These are phyloP conservation scores for Cystobasidiopsis lactophilus DNA, from an alignment of 768 basidiomycete genomes.

Conservation along the genomic window DNA sequence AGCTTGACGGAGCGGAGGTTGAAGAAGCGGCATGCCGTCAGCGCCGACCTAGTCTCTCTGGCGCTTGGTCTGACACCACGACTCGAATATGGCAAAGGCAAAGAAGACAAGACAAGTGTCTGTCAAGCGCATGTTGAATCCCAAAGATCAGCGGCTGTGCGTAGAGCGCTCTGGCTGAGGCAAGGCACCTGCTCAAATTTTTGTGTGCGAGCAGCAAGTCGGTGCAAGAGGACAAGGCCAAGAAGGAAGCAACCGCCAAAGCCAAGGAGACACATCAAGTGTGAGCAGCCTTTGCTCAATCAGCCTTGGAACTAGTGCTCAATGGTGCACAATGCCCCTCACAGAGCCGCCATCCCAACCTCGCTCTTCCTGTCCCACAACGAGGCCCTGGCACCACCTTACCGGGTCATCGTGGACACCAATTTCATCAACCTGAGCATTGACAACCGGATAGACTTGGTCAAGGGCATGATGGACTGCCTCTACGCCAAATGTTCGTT, in stretches of 20 bases:
- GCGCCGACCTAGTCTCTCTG: no score
- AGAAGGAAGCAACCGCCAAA: slow-evolving; percentile 41
- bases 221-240: slow-evolving; percentile 69
- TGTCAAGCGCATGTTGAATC: slow-evolving; percentile 14
- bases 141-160: slow-evolving; percentile 10
- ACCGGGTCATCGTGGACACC: slow-evolving; percentile 91
- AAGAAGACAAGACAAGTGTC: neutral
- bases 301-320: neutral
- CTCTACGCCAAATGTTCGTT: slow-evolving; percentile 81
- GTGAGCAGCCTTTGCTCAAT: slow-evolving; percentile 33
- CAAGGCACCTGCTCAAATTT: neutral
- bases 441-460: slow-evolving; percentile 88
- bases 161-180: neutral
- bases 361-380: slow-evolving; percentile 90
- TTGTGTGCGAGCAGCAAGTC: slow-evolving; percentile 45
- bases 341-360: slow-evolving; percentile 63
- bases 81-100: neutral
- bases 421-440: slow-evolving; percentile 98
- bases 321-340: neutral
- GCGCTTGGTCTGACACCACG: no score
- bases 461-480: slow-evolving; percentile 99
- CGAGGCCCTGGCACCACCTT: slow-evolving; percentile 83
- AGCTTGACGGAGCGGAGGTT: no score
- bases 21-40: no score
- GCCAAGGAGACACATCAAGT: slow-evolving; percentile 41